These are phyloP conservation scores for Botrytis medusae DNA, from an alignment of 2,329 filamentous ascomycete genomes.

Conservation along the genomic window DNA sequence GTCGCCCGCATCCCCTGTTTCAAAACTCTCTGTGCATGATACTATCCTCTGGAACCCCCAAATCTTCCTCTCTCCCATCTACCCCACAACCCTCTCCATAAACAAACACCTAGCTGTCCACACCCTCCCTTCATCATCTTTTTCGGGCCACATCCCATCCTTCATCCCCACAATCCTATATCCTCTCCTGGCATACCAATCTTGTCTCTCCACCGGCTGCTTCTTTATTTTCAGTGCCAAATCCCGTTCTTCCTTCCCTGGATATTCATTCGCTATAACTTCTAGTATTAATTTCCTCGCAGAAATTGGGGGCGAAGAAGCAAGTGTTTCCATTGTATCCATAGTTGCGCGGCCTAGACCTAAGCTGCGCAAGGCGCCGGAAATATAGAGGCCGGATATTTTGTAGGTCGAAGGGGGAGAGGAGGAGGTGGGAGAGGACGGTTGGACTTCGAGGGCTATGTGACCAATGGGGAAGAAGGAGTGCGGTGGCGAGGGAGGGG, in stretches of 20 bases:
- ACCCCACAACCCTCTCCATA: constrained; percentile 32
- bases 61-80: neutral
- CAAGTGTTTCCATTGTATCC: constrained; percentile 32
- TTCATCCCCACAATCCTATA: constrained; percentile 25
- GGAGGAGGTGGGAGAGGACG: constrained; percentile 30
- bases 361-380: constrained; percentile 25
- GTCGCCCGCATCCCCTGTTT: neutral
- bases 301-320: constrained; percentile 25
- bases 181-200: constrained; percentile 36
- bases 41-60: too few relatives aligned
- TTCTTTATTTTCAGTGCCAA: constrained; percentile 23
- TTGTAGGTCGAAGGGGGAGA: constrained; percentile 29
- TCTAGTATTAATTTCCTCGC: constrained; percentile 30
- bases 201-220: constrained; percentile 21
- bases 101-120: constrained; percentile 30
- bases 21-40: neutral
- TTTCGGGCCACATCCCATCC: constrained; percentile 26
- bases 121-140: constrained; percentile 26
- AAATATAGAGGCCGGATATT: constrained; percentile 34
- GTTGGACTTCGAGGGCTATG: constrained; percentile 30
- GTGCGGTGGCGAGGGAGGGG: neutral
- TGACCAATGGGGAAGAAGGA: constrained; percentile 35
- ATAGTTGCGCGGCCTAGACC: constrained; percentile 34
- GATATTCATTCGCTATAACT: constrained; percentile 26
- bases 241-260: constrained; percentile 18